Evolutionary conservation across 164 flowering plant species (phyloP).

Genomic region (Litsea cubeba): DNA sequence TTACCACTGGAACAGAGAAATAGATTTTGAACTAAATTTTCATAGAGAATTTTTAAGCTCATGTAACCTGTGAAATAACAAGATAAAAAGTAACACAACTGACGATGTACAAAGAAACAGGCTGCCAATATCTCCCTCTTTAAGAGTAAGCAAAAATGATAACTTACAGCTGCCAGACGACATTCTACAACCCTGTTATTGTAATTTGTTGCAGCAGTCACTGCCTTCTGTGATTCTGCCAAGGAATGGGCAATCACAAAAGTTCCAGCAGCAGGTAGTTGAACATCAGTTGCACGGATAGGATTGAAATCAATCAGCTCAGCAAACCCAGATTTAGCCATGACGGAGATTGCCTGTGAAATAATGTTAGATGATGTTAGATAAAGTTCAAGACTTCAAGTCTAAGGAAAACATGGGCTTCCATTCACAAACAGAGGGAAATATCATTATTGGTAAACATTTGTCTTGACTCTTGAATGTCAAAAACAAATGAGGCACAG

Average conservation of each 20-base stretch:
- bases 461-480: not conserved
- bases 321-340: slow-evolving; percentile 94
- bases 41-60: not conserved
- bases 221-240: slow-evolving; percentile 96
- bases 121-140: not conserved
- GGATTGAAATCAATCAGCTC: slow-evolving; percentile 97
- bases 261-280: slow-evolving; percentile 87
- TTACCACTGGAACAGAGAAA: not conserved
- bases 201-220: slow-evolving; percentile 95
- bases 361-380: slow-evolving; percentile 4
- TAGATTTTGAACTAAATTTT: not conserved
- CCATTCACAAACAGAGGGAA: not conserved
- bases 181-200: slow-evolving; percentile 97
- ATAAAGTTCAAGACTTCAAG: not conserved
- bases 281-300: slow-evolving; percentile 91
- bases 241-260: slow-evolving; percentile 91
- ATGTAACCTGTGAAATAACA: not conserved
- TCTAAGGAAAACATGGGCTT: not conserved
- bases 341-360: slow-evolving; percentile 86
- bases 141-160: not conserved
- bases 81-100: not conserved
- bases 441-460: not conserved
- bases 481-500: not conserved
- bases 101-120: not conserved
- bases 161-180: slow-evolving; percentile 83